A percentile compares a stretch with the other conserved stretches of the same genome.
phyloP scores from a whole-genome alignment of 83 land plant genomes.

The Thuja plicata region DNA sequence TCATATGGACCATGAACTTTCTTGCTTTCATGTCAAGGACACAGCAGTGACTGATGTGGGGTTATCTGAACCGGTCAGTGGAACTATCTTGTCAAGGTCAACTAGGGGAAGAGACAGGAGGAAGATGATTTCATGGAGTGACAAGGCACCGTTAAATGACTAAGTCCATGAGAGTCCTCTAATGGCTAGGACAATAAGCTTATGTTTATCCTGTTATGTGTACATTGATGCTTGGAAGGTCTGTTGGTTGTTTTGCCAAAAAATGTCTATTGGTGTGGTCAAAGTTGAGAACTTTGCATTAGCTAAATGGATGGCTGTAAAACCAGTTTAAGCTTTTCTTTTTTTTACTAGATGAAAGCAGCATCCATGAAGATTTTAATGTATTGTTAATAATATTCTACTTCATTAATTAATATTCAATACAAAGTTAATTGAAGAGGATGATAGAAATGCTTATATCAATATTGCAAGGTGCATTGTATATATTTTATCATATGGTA shows the following conservation, averaged over 20 bases:
- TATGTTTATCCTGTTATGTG: background rate
- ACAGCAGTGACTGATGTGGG: slow-evolving; percentile 49
- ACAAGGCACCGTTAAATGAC: slow-evolving; percentile 29
- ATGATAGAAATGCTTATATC: background rate
- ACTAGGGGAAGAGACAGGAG: slow-evolving; percentile 67
- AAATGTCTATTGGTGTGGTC: background rate
- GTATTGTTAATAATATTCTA: background rate
- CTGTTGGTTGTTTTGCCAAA: background rate
- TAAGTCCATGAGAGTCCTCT: background rate
- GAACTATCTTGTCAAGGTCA: slow-evolving; percentile 42
- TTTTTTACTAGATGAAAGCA: background rate
- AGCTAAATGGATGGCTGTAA: background rate
- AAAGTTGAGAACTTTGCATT: background rate
- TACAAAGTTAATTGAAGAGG: background rate
- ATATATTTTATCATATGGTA: background rate
- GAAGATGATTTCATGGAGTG: slow-evolving; percentile 68
- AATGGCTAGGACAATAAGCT: background rate
- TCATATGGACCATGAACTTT: slow-evolving; percentile 29
- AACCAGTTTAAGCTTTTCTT: background rate
- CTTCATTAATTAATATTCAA: background rate
- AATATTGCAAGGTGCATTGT: background rate
- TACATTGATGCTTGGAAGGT: background rate
- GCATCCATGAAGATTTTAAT: background rate
- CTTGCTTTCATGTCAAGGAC: slow-evolving; percentile 30
- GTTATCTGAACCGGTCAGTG: slow-evolving; percentile 43